Evolutionary conservation across 2,329 filamentous ascomycete species (phyloP), one percentile per base, ranked within the genome.

Genomic region (Fusarium virguliforme): DNA sequence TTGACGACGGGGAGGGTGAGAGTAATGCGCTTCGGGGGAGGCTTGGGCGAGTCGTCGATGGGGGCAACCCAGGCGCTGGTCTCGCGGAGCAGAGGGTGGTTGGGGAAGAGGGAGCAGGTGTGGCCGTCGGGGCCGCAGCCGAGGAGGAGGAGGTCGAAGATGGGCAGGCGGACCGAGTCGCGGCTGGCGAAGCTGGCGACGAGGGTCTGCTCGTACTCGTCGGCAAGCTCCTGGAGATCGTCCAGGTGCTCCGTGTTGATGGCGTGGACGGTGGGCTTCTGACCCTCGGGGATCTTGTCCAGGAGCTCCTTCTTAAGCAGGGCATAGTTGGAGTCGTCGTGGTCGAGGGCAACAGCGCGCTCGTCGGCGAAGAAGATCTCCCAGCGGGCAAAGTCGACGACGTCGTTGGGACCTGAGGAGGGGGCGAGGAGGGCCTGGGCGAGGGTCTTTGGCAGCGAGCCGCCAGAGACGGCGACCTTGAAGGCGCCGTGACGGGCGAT

Each of bases 311-410:
- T 85, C 85, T 97, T 96, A 74, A 98, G 84, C 48, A 98, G 89
- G 67, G 86, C 90, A 84, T 98, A 97, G 85, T 98, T 99, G 85
- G 94, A 97, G 85, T 99, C 95, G 73, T 90, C 88, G 83, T 98
- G 92, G 81, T 96, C 91, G 74, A 98, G 91, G 24, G 96, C 93
- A 59, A 98, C 96, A 75, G 94, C 94, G 78, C 96, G 93, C 87
- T 99, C 96, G 80, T 99, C 96, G 79, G 95, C 95, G 82, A 98
- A 98, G 87, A 98, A 99, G 79, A 99, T 94, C 78, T 98, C 93
- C 96, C 96, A 99, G 81, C 93, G 94, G 79, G 87, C 85, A 83
- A 97, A 97, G 76, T 92, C 86, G 74, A 95, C 83, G 4, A 84
- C 87, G 78, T 94, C 93, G 62, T 91, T 80, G 43, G 83, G 78